Evolutionary conservation across 495 filamentous ascomycete species (phyloP).

Genomic region (Staphylotrichum longicolle): DNA sequence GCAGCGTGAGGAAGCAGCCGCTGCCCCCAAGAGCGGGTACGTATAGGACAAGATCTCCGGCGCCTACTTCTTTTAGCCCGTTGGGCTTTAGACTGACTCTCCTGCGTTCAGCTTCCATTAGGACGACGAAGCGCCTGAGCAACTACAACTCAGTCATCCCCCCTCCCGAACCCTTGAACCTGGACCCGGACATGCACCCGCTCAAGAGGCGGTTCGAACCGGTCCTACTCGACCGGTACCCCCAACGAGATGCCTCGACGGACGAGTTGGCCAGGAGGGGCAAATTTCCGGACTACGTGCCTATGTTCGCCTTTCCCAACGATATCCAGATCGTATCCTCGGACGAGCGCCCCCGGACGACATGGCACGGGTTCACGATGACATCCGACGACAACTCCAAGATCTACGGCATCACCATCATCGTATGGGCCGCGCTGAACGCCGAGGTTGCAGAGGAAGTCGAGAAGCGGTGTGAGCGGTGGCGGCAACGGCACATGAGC

Average conservation of each 20-base stretch:
- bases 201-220: conserved; percentile 92
- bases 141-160: conserved; percentile 99
- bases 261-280: conserved; percentile 80
- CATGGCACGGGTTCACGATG: conserved; percentile 99
- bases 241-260: conserved; percentile 69
- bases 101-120: conserved; percentile 67
- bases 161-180: conserved; percentile 81
- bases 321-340: conserved; percentile 95
- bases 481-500: conserved; percentile 93
- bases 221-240: conserved; percentile 89
- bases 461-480: conserved; percentile 88
- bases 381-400: conserved; percentile 88
- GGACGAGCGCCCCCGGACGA: conserved; percentile 87
- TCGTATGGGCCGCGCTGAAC: conserved; percentile 88
- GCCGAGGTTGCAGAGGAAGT: conserved; percentile 78
- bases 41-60: conserved; percentile 29
- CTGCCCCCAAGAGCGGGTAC: conserved; percentile 70
- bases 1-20: conserved; percentile 86
- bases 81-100: conserved; percentile 23
- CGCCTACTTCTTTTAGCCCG: conserved; percentile 6
- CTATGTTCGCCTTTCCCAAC: conserved; percentile 99
- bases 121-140: conserved; percentile 84
- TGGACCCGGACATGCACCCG: conserved; percentile 91
- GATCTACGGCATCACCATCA: conserved; percentile 87
- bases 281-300: conserved; percentile 92